phyloP scores from a whole-genome alignment of 2,329 filamentous ascomycete genomes.

The Penicillium sp. region DNA sequence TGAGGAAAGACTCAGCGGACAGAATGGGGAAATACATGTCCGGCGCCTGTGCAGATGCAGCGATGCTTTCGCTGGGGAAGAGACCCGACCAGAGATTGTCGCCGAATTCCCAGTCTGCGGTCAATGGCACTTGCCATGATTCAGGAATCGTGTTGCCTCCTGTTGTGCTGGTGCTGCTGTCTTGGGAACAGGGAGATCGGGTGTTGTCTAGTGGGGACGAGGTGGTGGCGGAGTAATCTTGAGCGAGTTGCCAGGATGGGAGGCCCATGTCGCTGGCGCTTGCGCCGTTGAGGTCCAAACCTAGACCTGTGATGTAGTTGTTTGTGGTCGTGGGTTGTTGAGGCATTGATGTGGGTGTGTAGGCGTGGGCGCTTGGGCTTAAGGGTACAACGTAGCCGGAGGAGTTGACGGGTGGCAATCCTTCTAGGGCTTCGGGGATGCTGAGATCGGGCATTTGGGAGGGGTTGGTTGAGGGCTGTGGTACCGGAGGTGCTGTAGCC shows the following conservation, averaged over 20 bases:
- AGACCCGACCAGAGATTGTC: constrained; percentile 27
- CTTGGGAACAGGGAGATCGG: constrained; percentile 30
- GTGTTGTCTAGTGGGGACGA: constrained; percentile 12
- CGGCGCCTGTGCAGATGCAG: constrained; percentile 5
- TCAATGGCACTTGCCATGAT: constrained; percentile 88
- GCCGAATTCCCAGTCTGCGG: constrained; percentile 71
- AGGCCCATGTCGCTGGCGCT: constrained; percentile 1
- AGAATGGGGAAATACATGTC: constrained; percentile 15
- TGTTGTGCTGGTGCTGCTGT: constrained; percentile 11
- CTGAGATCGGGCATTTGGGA: constrained; percentile 12
- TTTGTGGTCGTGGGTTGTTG: constrained; percentile 4
- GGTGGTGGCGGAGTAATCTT: constrained; percentile 5
- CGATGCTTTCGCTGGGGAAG: constrained; percentile 16
- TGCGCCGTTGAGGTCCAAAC: constrained; percentile 6
- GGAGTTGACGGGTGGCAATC: constrained; percentile 33
- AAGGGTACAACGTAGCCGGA: constrained; percentile 33
- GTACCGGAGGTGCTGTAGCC: background rate
- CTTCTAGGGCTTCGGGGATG: constrained; percentile 29
- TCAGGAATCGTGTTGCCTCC: constrained; percentile 47
- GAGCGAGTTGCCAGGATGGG: constrained; percentile 13
- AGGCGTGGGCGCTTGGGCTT: constrained; percentile 17
- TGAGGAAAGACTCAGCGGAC: constrained; percentile 19
- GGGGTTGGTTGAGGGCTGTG: constrained; percentile 6
- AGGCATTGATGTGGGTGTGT: background rate
- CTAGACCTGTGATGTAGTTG: constrained; percentile 5